Base-by-base conservation (phyloP, 768 basidiomycete species). In the Sporobolomyces phaffii region DNA sequence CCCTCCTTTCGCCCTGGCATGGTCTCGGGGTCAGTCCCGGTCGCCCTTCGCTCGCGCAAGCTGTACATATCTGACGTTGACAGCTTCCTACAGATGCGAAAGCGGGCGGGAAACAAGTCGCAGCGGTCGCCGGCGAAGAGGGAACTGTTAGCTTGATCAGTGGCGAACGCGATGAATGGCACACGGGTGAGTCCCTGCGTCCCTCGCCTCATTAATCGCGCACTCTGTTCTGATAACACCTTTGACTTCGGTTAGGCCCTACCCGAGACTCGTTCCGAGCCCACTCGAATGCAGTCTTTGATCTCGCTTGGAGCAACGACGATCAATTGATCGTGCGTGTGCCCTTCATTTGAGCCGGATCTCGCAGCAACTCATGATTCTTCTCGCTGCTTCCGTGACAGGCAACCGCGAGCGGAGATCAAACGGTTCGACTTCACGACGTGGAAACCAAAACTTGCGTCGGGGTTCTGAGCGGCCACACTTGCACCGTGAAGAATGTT, bases 261-360 rank as follows among this genome's bases (percentile, higher is more conserved):
- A 62, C 49, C 0, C 67, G 68, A 1, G 60, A 57, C 22, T 63
- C 68, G 0, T 69, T 70, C 43, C 62, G 61, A 13, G 65, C 73
- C 3, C 76, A 77, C 58, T 54, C 71, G 29, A 77, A 76, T 57
- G 75, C 76, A n/a, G 65, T 77, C 29, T 77, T 76, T 60, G 75
- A 77, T 63, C 15, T 77, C 17, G n/a, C 33, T 11, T 77, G 75
- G 75, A 70, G 69, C n/a, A 11, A 52, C 8, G 73, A 76, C 62
- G 76, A 77, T 50, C 3, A 29, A 2, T 38, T 50, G 0, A 62
- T 76, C 45, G 74, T 74, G 24, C 34, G 75, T 62, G 7, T n/a
- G 29, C 11, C n/a, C 11, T n/a, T n/a, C 18, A 28, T 26, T 18
- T 31, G 11, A 40, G 24, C 22, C 2, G 15, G 4, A n/a, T 14